Percentiles rank a stretch among this genome's conserved stretches.
Conservation (phyloP, 192 early-diverging fungal species). For the Mortierella claussenii region DNA sequence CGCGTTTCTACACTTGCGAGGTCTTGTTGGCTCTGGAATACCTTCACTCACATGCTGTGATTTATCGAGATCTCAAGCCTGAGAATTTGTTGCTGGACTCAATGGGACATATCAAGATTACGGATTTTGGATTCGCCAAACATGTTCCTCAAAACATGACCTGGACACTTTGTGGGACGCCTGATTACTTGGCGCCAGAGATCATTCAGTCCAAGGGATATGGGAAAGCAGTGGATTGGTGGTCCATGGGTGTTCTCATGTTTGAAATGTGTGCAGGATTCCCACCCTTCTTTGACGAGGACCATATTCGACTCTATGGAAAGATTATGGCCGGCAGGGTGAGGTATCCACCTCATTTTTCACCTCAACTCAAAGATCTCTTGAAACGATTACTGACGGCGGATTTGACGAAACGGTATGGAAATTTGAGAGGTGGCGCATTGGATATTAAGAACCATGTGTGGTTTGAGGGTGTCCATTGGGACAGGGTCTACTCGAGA, state of each 20-base stretch:
- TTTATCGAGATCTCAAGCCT: conserved; percentile 94
- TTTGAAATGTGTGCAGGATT: conserved; percentile 97
- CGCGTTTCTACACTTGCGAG: conserved; percentile 91
- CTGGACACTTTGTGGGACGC: conserved; percentile 88
- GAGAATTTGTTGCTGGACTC: conserved; percentile 84
- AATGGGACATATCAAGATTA: conserved; percentile 86
- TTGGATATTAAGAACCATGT: conserved; percentile 93
- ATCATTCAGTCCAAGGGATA: conserved; percentile 95
- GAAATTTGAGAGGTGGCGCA: conserved; percentile 86
- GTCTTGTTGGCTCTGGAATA: conserved; percentile 91
- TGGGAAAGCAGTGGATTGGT: conserved; percentile 95
- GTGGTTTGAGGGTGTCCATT: conserved; percentile 97
- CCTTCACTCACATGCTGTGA: conserved; percentile 85
- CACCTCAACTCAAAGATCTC: conserved; percentile 84
- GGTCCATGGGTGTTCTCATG: conserved; percentile 91
- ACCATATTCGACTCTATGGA: conserved; percentile 92
- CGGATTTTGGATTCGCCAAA: conserved; percentile 92
- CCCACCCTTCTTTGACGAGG: conserved; percentile 96
- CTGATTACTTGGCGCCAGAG: conserved; percentile 88
- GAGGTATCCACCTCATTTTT: conserved; percentile 89
- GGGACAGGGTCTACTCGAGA: conserved; percentile 76
- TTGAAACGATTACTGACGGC: conserved; percentile 81
- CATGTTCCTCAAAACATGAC: conserved; percentile 79
- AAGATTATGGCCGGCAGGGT: conserved; percentile 90
- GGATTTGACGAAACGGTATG: conserved; percentile 87